Base-by-base conservation (phyloP, 179 eudicot genomes). In the Vitellaria paradoxa region DNA sequence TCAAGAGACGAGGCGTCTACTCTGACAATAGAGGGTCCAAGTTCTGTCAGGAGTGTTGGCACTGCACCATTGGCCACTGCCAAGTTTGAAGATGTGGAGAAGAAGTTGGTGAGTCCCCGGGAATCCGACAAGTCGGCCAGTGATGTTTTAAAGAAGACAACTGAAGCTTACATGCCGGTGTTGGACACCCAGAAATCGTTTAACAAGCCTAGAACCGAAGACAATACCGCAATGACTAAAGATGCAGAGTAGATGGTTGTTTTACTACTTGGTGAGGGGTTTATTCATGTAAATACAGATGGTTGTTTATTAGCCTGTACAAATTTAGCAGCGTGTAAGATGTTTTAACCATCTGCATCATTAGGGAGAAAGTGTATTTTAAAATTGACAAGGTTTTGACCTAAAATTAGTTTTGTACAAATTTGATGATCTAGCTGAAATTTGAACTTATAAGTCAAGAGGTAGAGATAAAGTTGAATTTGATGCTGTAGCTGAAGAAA, bases 11-110 rank as follows among this genome's bases (percentile, higher is more conserved):
- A 93, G 79, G 96, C 84, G 68, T 86, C 96, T 30, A 79, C 86
- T 70, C 74, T 91, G 78, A 90, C 97, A 20, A 89, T 90, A 45
- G 98, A 91, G 17, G 91, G 81, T 40, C 92, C 97, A n/a, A 90
- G 87, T 70, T 71, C 88, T 12, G 80, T 70, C 49, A 87, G 61
- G 73, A 87, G 77, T 11, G 96, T 90, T 2, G 94, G 98, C 11
- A 84, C 94, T 14, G 97, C 93, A 75, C 99, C 96, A n/a, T 88
- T 76, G 88, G 99, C 98, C 7, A 95, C 99, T 17, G 77, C 97
- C 80, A 95, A 95, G 82, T 95, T 93, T 77, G 99, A 91, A 78
- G 87, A 82, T 23, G 83, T 91, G 13, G 94, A 93, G 87, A 96
- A 90, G 89, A 85, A 83, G 80, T 64, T 90, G 83, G 79, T 83